A percentile compares a stretch with the other conserved stretches of the same genome.
Conservation (phyloP, 768 basidiomycete genomes). For the Leccinum subgranulosum region DNA sequence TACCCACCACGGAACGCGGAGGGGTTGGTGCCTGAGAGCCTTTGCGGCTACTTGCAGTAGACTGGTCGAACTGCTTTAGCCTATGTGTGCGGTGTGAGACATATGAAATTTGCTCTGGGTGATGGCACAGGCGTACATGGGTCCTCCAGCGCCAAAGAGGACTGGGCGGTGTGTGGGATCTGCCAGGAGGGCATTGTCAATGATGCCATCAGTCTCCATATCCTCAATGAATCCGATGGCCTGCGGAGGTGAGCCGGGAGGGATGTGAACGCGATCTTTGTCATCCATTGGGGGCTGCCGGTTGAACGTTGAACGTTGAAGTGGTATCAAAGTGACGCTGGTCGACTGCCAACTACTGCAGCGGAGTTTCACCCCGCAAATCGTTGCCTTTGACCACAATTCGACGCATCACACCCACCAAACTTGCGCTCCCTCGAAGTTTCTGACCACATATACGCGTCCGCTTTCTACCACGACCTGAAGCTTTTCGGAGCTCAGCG, state of each 20-base stretch:
- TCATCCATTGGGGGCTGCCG: conserved; percentile 7
- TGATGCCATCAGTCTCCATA: conserved; percentile 21
- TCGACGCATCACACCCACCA: not conserved
- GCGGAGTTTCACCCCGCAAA: not conserved
- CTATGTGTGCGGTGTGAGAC: conserved; percentile 33
- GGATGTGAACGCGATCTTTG: conserved; percentile 14
- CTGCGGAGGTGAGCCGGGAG: conserved; percentile 1
- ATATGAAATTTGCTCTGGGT: not conserved
- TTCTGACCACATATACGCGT: not conserved
- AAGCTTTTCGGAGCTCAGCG: not conserved
- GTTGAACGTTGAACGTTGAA: no score
- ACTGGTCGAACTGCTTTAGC: conserved; percentile 79
- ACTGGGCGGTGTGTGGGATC: conserved; percentile 42
- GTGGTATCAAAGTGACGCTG: not conserved
- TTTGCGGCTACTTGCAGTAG: conserved; percentile 63
- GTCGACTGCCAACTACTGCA: not conserved
- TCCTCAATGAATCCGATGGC: conserved; percentile 23
- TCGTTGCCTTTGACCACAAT: not conserved
- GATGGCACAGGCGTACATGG: conserved; percentile 48
- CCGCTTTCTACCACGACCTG: not conserved
- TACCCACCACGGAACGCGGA: conserved; percentile 81
- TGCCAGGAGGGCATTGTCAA: conserved; percentile 11
- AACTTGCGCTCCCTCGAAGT: no score
- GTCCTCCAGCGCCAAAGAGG: conserved; percentile 70
- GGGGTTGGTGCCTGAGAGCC: conserved; percentile 76